Base-by-base conservation (phyloP, 768 basidiomycete genomes). In the Xerocomellus amylosporus region DNA sequence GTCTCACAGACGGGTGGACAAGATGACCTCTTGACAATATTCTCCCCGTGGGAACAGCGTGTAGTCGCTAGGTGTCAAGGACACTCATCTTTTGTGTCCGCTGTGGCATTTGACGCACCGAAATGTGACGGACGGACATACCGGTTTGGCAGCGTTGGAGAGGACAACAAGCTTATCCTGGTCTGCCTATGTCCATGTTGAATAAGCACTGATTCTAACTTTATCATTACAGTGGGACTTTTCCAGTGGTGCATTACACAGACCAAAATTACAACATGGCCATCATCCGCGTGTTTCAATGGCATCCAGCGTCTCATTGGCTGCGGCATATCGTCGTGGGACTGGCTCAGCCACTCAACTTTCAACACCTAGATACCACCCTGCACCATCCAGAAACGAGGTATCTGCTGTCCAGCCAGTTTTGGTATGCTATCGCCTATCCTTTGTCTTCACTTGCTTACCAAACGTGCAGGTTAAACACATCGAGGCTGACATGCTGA, bases 11-110 rank as follows among this genome's bases (percentile, higher is more conserved):
- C 93, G 2, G 97, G 95, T 13, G 97, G 97, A 0, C 95, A 99
- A 76, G 97, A 99, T 65, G 97, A 99, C 66, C 79, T 98, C 10
- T 74, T 97, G 51, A 96, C 95, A 5, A 90, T 99, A 55, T 92
- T 93, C 69, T 94, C 95, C 0, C 93, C 94, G 1, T 89, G 87
- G 82, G 97, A 98, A 68, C 88, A 93, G 67, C 84, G 95, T 3
- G 85, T 98, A 7, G 84, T 99, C 10, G 97, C 97, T 5, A 82
- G 95, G 51, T 98, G 97, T 73, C 94, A 97, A 71, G 97, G 97
- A 0, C 97, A 99, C 66, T 90, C 92, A 0, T 95, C 93, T 2
- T 98, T 97, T 66, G 90, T 99, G 8, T 88, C 92, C 0, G 79
- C 84, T 12, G 81, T 98, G 17, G 87, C 88, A 2, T 98, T 98